Evolutionary conservation across 2,329 filamentous ascomycete genomes (phyloP), one percentile per base, ranked within the genome.

Genomic region (Leptographium lundbergii): DNA sequence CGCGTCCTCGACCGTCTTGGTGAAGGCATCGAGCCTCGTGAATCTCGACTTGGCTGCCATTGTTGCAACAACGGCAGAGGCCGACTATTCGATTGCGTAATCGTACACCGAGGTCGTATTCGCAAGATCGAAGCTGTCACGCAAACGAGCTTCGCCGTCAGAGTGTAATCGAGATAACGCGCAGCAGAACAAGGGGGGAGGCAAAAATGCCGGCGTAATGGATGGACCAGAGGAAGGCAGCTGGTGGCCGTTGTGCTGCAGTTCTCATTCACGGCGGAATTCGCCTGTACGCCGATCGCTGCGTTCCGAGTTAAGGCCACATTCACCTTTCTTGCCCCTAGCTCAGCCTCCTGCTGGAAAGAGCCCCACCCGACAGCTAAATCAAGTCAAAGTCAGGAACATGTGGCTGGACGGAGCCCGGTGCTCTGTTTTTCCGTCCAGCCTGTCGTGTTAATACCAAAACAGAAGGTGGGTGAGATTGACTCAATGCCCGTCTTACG

Each of bases 1-100:
- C 65, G 95, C 94, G 84, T 99, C 94, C 73, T 99, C 94, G 66
- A 99, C 94, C 14, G 94, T 99, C 76, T 99, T 99, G 57, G 92
- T 96, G 72, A 99, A 99, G 80, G 94, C 94, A 74, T 99, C 94
- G 64, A 99, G 89, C 82, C 87, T 87, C 61, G 89, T 96, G 71
- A 99, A 96, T 73, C 94, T 86, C 66, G 90, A 95, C 78, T 95
- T 96, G 69, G 86, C 76, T 65, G 91, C 79, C 94, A 97, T 97
- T 56, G 64, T 69, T 62, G 13, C 32, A 10, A n/a, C 17, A 36
- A 17, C 6, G n/a, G 32, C 9, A 36, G n/a, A 54, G 19, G 10
- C 10, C 6, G 19, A 13, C 19, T 34, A 17, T 5, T 42, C 34
- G 39, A 42, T 42, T 17, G 19, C 42, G 42, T 7, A 19, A n/a